Percentiles rank a stretch among this genome's conserved stretches.
These are phyloP conservation scores for Umbelopsis isabellina DNA, from an alignment of 192 early-diverging fungal species.

Conservation along the genomic window DNA sequence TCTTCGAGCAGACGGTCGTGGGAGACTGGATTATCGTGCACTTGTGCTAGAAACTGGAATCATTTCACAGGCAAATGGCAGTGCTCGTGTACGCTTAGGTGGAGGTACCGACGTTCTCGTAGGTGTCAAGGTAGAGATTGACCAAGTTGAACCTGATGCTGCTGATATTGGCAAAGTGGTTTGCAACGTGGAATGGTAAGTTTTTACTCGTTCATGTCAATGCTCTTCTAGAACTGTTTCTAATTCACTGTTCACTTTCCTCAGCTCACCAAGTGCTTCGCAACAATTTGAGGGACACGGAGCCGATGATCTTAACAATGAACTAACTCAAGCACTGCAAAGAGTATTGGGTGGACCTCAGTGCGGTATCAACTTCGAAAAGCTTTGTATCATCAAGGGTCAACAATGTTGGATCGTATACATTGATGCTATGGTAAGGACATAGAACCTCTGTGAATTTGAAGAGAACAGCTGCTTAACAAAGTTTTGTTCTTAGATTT, in stretches of 20 bases:
- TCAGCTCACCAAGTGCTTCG: conserved; percentile 78
- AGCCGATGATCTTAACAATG: conserved; percentile 83
- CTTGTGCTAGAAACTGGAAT: conserved; percentile 83
- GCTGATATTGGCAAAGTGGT: conserved; percentile 70
- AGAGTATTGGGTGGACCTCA: conserved; percentile 80
- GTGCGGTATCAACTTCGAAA: conserved; percentile 82
- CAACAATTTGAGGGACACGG: conserved; percentile 79
- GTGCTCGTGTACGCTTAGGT: conserved; percentile 79
- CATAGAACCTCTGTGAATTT: not conserved
- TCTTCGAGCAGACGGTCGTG: conserved; percentile 89
- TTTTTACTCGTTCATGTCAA: not conserved
- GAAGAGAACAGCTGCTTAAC: not conserved
- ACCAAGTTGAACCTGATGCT: conserved; percentile 63
- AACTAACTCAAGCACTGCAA: conserved; percentile 82
- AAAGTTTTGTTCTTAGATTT: conserved; percentile 44
- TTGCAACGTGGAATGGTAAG: conserved; percentile 91
- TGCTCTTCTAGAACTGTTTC: not conserved
- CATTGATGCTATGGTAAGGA: conserved; percentile 80
- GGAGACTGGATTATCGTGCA: conserved; percentile 74
- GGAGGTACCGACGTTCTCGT: conserved; percentile 91
- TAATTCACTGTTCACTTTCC: not conserved
- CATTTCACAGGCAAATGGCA: conserved; percentile 90
- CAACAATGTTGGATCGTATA: conserved; percentile 90
- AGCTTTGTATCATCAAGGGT: conserved; percentile 90
- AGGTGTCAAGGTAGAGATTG: conserved; percentile 94